A percentile compares a stretch with the other conserved stretches of the same genome.
Evolutionary conservation across 192 early-diverging fungal genomes (phyloP).

Genomic region (Pilaira anomala): DNA sequence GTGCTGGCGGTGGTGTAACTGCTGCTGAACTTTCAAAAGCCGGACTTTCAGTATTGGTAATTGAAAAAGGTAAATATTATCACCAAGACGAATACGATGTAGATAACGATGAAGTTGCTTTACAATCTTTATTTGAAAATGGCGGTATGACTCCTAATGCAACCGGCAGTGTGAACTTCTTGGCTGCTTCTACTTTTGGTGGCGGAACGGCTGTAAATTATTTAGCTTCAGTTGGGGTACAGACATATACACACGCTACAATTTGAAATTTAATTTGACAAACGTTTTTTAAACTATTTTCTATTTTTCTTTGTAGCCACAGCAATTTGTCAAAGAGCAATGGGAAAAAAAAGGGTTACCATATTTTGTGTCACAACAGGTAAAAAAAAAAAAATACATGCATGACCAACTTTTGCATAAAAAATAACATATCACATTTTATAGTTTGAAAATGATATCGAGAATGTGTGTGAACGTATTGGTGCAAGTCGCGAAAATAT

Average conservation of each 20-base stretch:
- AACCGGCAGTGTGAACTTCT: slow-evolving; percentile 49
- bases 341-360: slow-evolving; percentile 62
- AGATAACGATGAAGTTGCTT: slow-evolving; percentile 44
- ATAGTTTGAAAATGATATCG: slow-evolving; percentile 42
- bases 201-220: slow-evolving; percentile 72
- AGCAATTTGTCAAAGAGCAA: slow-evolving; percentile 63
- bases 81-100: slow-evolving; percentile 46
- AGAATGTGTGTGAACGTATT: slow-evolving; percentile 50
- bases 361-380: slow-evolving; percentile 44
- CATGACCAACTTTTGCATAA: too few relatives aligned
- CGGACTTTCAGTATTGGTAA: slow-evolving; percentile 61
- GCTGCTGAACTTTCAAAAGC: slow-evolving; percentile 62
- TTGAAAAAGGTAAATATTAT: slow-evolving; percentile 68
- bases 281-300: too few relatives aligned
- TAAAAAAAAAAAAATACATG: neutral
- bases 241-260: neutral
- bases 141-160: slow-evolving; percentile 41
- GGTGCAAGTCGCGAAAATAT: slow-evolving; percentile 52
- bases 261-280: slow-evolving; percentile 27
- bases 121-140: slow-evolving; percentile 46
- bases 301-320: slow-evolving; percentile 34
- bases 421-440: neutral
- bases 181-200: slow-evolving; percentile 65
- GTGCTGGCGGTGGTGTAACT: slow-evolving; percentile 62
- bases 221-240: slow-evolving; percentile 18